These are phyloP conservation scores for Astragalus glycyphyllos DNA, from an alignment of 306 rosid species.

Conservation along the genomic window DNA sequence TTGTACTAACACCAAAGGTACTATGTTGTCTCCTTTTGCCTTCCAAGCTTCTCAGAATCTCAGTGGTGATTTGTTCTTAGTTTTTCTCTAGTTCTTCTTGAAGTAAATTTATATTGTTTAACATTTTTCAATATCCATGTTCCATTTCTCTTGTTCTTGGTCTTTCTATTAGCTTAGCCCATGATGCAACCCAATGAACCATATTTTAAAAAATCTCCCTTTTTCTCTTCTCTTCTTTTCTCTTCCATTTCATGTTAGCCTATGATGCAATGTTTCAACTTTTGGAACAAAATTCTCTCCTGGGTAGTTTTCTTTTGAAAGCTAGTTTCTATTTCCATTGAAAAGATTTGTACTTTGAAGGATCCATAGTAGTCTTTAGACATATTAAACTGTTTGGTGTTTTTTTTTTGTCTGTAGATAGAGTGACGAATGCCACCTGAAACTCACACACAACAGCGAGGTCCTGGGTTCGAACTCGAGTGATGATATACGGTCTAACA, in stretches of 20 bases:
- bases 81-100: constrained; percentile 29
- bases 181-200: too few species aligned
- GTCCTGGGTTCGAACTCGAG: too few species aligned
- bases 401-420: background rate
- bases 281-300: constrained; percentile 4
- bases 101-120: constrained; percentile 32
- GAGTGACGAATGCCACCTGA: too few species aligned
- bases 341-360: constrained; percentile 10
- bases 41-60: background rate
- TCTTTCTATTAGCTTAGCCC: constrained; percentile 12
- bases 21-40: background rate
- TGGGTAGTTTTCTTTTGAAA: constrained; percentile 39
- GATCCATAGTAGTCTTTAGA: constrained; percentile 31
- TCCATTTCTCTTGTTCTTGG: constrained; percentile 5
- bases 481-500: too few species aligned
- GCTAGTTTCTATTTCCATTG: background rate
- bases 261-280: constrained; percentile 20
- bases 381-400: constrained; percentile 18
- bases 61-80: background rate
- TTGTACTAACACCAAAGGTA: constrained; percentile 30
- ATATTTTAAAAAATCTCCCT: too few species aligned
- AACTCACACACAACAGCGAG: too few species aligned
- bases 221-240: constrained; percentile 6
- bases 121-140: constrained; percentile 21
- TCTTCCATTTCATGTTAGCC: constrained; percentile 7